These are phyloP conservation scores for thale cress (Arabidopsis thaliana) DNA, from an alignment of 345 rosid species.

Conservation along the genomic window TAIR10.1 NC_003075.7:13430501-13431000, in stretches of 20 bases:
- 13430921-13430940: constrained; percentile 38
- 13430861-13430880: constrained; percentile 31
- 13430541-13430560: constrained; percentile 25
- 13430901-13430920: constrained; percentile 40
- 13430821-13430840: constrained; percentile 15
- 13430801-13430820: constrained; percentile 29
- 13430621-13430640: constrained; percentile 40
- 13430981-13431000: constrained; percentile 83
- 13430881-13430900: constrained; percentile 37
- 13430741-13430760: constrained; percentile 32
- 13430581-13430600: constrained; percentile 15
- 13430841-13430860: constrained; percentile 31
- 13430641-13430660: constrained; percentile 46
- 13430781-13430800: constrained; percentile 38
- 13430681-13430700: constrained; percentile 42
- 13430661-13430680: constrained; percentile 41
- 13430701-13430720: constrained; percentile 40
- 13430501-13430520: background rate
- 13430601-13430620: constrained; percentile 35
- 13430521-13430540: background rate
- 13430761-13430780: constrained; percentile 38
- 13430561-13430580: background rate
- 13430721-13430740: constrained; percentile 30
- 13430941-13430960: constrained; percentile 56
- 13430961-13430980: constrained; percentile 94